phyloP scores from a whole-genome alignment of 2,329 filamentous ascomycete genomes.

The Corniculantispora saksenae region DNA sequence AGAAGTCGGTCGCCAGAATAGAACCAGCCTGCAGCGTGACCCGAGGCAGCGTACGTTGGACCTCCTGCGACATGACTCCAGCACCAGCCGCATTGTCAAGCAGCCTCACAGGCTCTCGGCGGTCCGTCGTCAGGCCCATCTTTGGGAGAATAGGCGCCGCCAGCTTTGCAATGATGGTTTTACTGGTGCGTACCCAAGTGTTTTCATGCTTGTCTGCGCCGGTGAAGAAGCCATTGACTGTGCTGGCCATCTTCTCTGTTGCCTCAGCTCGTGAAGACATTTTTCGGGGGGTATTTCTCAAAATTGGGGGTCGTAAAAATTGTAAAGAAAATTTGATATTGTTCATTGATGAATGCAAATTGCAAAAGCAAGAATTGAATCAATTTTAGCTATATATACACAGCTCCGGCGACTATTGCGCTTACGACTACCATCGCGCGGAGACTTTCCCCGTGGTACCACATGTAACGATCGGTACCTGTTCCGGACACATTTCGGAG shows the following conservation, averaged over 20 bases:
- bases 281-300: not conserved
- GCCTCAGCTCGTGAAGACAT: not conserved
- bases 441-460: not conserved
- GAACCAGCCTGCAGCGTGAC: constrained; percentile 43
- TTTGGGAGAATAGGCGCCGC: constrained; percentile 11
- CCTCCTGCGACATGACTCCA: constrained; percentile 48
- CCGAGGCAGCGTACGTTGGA: constrained; percentile 40
- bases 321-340: not conserved
- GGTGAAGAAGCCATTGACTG: constrained; percentile 11
- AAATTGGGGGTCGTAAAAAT: not conserved
- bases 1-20: constrained; percentile 52
- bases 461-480: not conserved
- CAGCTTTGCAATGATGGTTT: constrained; percentile 8
- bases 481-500: constrained; percentile 12
- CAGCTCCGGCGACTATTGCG: constrained; percentile 10
- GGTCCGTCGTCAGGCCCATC: constrained; percentile 15
- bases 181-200: constrained; percentile 8
- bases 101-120: constrained; percentile 37
- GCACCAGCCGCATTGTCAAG: constrained; percentile 57
- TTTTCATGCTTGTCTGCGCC: not conserved
- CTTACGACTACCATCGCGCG: not conserved
- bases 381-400: not conserved
- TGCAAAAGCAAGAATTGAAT: not conserved
- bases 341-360: not conserved
- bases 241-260: not conserved